phyloP scores from a whole-genome alignment of 371 early-diverging fungal species.

The Basidiobolus meristosporus region DNA sequence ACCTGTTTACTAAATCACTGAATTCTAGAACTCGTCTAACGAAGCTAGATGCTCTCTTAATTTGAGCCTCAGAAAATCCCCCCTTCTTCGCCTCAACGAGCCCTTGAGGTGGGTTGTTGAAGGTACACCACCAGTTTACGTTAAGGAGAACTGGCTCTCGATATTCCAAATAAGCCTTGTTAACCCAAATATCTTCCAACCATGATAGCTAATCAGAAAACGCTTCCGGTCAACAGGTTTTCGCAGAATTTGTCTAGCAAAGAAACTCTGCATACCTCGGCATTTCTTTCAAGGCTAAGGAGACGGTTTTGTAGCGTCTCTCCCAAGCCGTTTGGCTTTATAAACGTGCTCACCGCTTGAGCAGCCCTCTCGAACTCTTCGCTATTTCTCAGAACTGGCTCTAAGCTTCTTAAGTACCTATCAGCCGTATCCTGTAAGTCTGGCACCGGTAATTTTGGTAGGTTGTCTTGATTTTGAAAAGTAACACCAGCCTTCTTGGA shows the following conservation, averaged over 20 bases:
- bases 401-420: slow-evolving; percentile 44
- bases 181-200: slow-evolving; percentile 77
- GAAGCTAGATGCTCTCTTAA: slow-evolving; percentile 56
- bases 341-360: slow-evolving; percentile 36
- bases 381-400: slow-evolving; percentile 28
- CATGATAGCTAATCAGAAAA: slow-evolving; percentile 43
- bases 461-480: slow-evolving; percentile 47
- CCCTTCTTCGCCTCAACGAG: slow-evolving; percentile 22
- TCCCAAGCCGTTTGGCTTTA: slow-evolving; percentile 37
- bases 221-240: too few species aligned
- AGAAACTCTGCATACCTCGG: too few species aligned
- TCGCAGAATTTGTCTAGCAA: too few species aligned
- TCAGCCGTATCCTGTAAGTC: slow-evolving; percentile 41
- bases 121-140: slow-evolving; percentile 74
- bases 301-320: slow-evolving; percentile 55
- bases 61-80: slow-evolving; percentile 44
- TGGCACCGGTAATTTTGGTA: slow-evolving; percentile 76
- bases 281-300: too few species aligned
- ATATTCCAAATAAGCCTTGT: slow-evolving; percentile 79
- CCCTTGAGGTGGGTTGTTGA: slow-evolving; percentile 34
- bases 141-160: slow-evolving; percentile 65
- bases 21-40: slow-evolving; percentile 42
- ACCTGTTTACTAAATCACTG: slow-evolving; percentile 53
- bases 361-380: slow-evolving; percentile 25
- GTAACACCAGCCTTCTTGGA: too few species aligned